Percentiles rank a stretch among this genome's conserved stretches.
phyloP scores from a whole-genome alignment of 805 yeast species.

The Metschnikowia kunwiensis region DNA sequence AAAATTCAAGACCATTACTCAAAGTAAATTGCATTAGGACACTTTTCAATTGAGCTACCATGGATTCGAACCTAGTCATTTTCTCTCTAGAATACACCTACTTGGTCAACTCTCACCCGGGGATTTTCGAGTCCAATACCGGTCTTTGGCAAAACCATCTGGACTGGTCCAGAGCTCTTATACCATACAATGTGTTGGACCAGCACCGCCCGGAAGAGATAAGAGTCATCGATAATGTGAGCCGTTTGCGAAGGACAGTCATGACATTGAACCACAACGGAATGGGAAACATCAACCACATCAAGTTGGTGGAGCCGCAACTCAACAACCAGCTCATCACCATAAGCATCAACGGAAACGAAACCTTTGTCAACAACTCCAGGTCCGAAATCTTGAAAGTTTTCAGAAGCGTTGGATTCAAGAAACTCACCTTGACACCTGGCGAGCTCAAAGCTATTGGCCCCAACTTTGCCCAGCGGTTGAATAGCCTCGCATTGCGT shows the following conservation, averaged over 20 bases:
- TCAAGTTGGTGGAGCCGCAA: slow-evolving; percentile 31
- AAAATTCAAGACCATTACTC: neutral
- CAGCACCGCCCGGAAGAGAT: slow-evolving; percentile 10
- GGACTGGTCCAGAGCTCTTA: slow-evolving; percentile 16
- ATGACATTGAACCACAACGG: slow-evolving; percentile 18
- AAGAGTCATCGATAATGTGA: slow-evolving; percentile 18
- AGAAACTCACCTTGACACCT: slow-evolving; percentile 23
- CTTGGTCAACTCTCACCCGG: slow-evolving; percentile 20
- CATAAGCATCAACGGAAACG: slow-evolving; percentile 34
- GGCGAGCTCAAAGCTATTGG: slow-evolving; percentile 24
- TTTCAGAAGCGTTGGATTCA: slow-evolving; percentile 28
- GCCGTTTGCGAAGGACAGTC: slow-evolving; percentile 12
- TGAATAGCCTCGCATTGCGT: slow-evolving; percentile 40
- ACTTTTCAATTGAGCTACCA: neutral
- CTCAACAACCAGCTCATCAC: slow-evolving; percentile 33
- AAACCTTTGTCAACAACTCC: slow-evolving; percentile 28
- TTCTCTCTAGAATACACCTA: slow-evolving; percentile 30
- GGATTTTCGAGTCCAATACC: slow-evolving; percentile 27
- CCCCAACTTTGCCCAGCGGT: slow-evolving; percentile 23
- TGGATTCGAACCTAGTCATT: slow-evolving; percentile 22
- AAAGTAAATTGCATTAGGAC: neutral
- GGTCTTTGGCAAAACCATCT: slow-evolving; percentile 33
- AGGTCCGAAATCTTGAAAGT: slow-evolving; percentile 26
- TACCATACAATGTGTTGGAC: slow-evolving; percentile 15
- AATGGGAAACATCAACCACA: slow-evolving; percentile 15